These are phyloP conservation scores for Stropharia rugosoannulata DNA, from an alignment of 768 basidiomycete genomes.

Conservation along the genomic window DNA sequence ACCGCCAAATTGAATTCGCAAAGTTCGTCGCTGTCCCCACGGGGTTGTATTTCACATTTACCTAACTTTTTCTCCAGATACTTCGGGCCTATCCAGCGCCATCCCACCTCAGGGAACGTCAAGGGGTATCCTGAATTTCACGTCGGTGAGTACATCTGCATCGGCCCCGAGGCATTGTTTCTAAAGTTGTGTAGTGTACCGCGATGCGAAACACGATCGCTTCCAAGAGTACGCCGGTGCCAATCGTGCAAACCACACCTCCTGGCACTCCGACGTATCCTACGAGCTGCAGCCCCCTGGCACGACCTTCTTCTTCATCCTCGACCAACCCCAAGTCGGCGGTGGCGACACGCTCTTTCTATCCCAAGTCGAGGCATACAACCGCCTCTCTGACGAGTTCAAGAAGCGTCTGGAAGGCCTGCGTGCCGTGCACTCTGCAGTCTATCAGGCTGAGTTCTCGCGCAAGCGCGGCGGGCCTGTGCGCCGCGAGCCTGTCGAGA, in stretches of 20 bases:
- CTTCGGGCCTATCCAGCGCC: slow-evolving; percentile 45
- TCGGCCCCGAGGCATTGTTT: background rate
- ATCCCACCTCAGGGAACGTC: slow-evolving; percentile 50
- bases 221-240: slow-evolving; percentile 43
- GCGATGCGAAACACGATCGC: slow-evolving; percentile 41
- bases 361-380: slow-evolving; percentile 60
- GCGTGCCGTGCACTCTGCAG: slow-evolving; percentile 53
- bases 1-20: slow-evolving; percentile 52
- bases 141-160: slow-evolving; percentile 37
- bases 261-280: slow-evolving; percentile 60
- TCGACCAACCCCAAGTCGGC: slow-evolving; percentile 43
- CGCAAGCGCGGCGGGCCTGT: slow-evolving; percentile 42
- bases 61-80: slow-evolving; percentile 23
- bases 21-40: slow-evolving; percentile 22
- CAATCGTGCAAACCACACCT: slow-evolving; percentile 39
- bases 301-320: slow-evolving; percentile 56
- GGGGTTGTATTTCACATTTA: background rate
- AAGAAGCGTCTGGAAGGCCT: slow-evolving; percentile 57
- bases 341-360: slow-evolving; percentile 57
- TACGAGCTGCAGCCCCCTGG: slow-evolving; percentile 57
- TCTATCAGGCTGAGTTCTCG: slow-evolving; percentile 50
- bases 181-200: slow-evolving; percentile 38
- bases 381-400: slow-evolving; percentile 56
- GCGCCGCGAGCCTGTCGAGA: slow-evolving; percentile 47
- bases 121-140: slow-evolving; percentile 60